These are phyloP conservation scores for Dioszegia crocea DNA, from an alignment of 768 basidiomycete species.

Conservation along the genomic window DNA sequence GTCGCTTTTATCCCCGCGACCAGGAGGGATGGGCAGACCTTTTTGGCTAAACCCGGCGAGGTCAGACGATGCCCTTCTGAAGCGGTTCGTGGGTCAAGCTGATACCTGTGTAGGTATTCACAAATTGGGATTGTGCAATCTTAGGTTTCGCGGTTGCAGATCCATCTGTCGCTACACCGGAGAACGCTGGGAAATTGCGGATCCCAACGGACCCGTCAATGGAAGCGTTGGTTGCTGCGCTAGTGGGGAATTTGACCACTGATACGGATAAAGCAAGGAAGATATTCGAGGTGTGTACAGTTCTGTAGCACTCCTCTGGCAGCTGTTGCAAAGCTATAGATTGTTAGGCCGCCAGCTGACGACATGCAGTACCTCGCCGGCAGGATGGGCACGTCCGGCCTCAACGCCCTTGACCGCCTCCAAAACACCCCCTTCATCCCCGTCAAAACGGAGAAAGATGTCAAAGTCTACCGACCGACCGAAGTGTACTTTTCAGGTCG, in stretches of 20 bases:
- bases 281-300: slow-evolving; percentile 63
- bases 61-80: slow-evolving; percentile 52
- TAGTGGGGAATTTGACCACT: slow-evolving; percentile 62
- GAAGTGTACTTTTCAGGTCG: slow-evolving; percentile 46
- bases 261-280: slow-evolving; percentile 57
- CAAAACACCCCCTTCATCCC: slow-evolving; percentile 68
- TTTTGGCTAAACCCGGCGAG: slow-evolving; percentile 63
- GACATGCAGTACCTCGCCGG: slow-evolving; percentile 32
- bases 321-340: no score
- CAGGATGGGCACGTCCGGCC: slow-evolving; percentile 27
- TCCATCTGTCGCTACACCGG: slow-evolving; percentile 36
- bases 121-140: slow-evolving; percentile 61
- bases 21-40: slow-evolving; percentile 54
- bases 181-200: slow-evolving; percentile 62
- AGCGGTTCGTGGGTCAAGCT: background rate
- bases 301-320: background rate
- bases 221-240: slow-evolving; percentile 58
- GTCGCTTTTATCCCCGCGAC: slow-evolving; percentile 76
- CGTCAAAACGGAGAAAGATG: slow-evolving; percentile 18
- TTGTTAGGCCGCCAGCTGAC: background rate
- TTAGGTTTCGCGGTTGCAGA: slow-evolving; percentile 72
- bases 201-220: slow-evolving; percentile 68
- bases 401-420: slow-evolving; percentile 57
- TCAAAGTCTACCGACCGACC: slow-evolving; percentile 23
- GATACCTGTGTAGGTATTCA: slow-evolving; percentile 61